These are phyloP conservation scores for Salvia sclarea DNA, from an alignment of 305 asterid genomes.

Conservation along the genomic window DNA sequence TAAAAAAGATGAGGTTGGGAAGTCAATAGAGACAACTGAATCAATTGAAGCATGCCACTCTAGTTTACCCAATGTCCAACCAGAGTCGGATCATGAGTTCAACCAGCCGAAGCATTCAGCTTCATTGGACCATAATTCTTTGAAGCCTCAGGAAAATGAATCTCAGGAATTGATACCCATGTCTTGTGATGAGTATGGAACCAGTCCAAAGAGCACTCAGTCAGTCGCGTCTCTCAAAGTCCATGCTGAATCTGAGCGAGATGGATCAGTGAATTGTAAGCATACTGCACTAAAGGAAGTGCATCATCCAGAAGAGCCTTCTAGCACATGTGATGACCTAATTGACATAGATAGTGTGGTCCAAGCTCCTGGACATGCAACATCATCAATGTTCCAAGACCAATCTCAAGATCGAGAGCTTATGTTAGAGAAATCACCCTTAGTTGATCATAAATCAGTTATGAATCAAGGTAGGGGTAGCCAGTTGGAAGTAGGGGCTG, in stretches of 20 bases:
- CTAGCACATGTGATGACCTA: constrained; percentile 32
- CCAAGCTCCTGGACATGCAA: constrained; percentile 30
- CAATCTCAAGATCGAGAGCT: constrained; percentile 33
- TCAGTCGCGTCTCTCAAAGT: constrained; percentile 32
- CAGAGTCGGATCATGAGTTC: constrained; percentile 34
- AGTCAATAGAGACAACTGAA: constrained; percentile 33
- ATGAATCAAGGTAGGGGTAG: constrained; percentile 27
- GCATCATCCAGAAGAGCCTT: constrained; percentile 33
- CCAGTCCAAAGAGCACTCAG: constrained; percentile 32
- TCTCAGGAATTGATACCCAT: constrained; percentile 33
- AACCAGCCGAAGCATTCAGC: constrained; percentile 33
- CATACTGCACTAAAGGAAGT: constrained; percentile 25
- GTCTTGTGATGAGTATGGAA: constrained; percentile 38
- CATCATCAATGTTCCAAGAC: constrained; percentile 33
- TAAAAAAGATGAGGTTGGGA: constrained; percentile 36
- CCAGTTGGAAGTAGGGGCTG: constrained; percentile 28
- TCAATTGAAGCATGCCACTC: constrained; percentile 39
- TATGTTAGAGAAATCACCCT: constrained; percentile 16
- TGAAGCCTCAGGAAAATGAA: constrained; percentile 40
- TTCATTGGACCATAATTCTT: constrained; percentile 39
- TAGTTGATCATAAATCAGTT: constrained; percentile 16
- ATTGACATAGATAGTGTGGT: constrained; percentile 33
- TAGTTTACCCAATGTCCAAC: constrained; percentile 28
- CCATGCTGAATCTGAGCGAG: constrained; percentile 31
- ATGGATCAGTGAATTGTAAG: constrained; percentile 35